Evolutionary conservation across 768 basidiomycete genomes (phyloP).

Genomic region (Candolleomyces eurysporus): DNA sequence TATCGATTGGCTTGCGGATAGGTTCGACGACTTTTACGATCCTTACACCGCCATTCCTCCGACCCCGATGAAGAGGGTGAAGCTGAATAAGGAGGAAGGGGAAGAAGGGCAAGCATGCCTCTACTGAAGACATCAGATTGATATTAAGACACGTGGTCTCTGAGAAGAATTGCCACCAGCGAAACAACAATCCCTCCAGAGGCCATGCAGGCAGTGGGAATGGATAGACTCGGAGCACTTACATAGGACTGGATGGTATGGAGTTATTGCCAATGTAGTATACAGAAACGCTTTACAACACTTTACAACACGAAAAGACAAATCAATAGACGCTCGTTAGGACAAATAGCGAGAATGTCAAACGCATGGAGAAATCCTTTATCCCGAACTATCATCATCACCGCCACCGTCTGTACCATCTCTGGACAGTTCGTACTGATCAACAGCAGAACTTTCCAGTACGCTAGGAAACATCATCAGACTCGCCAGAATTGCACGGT

Average conservation of each 20-base stretch:
- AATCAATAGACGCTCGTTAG: neutral
- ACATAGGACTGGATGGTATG: no score
- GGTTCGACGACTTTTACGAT: no score
- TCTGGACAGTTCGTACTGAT: slow-evolving; percentile 38
- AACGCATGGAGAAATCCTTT: neutral
- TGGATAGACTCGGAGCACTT: no score
- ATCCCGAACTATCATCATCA: neutral
- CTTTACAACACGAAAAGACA: neutral
- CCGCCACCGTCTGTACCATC: neutral
- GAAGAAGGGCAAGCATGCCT: neutral
- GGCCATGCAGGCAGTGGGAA: no score
- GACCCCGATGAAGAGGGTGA: no score
- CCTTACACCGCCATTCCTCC: no score
- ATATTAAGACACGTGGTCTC: neutral
- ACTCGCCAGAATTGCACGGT: neutral
- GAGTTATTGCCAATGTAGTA: neutral
- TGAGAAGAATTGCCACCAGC: no score
- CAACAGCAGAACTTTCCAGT: slow-evolving; percentile 43
- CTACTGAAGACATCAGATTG: neutral
- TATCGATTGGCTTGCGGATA: no score
- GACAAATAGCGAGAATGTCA: neutral
- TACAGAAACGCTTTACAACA: neutral
- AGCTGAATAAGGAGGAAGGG: no score
- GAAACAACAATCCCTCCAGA: no score
- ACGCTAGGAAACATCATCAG: slow-evolving; percentile 34